Evolutionary conservation across 2,329 filamentous ascomycete genomes (phyloP), one percentile per base, ranked within the genome.

Genomic region (Xylariaceae sp.): DNA sequence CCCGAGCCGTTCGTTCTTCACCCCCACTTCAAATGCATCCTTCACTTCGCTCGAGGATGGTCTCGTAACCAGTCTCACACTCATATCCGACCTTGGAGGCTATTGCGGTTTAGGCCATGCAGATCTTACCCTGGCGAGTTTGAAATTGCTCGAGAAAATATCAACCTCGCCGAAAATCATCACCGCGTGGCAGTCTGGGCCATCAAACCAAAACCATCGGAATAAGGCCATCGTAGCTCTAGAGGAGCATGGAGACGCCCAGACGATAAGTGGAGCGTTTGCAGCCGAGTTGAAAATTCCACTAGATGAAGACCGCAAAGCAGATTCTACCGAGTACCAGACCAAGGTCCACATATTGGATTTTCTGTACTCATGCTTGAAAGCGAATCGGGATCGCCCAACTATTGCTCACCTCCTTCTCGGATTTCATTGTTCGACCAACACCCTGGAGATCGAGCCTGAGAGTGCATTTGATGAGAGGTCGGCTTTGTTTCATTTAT

Each of bases 1-100:
- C 6, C 60, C 57, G 48, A 63, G 59, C 42, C 63, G 64, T 27
- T 67, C 64, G 14, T 42, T 52, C 9, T 66, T 53, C 46, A 64
- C 57, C 39, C 65, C 64, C 11, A 54, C 53, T 7, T 61, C 86
- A 1, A 90, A 88, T 59, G 81, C 86, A 6, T 84, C 89, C 1
- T 87, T 92, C 58, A 78, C 87, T n/a, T 91, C 87, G 0, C 92
- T 99, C 61, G 92, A 97, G 65, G 95, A 99, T 62, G 90, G 89
- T 7, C 76, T 99, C 17, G 76, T 96, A 36, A 90, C 86, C 50
- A 86, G 94, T 60, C 73, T 99, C 27, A 76, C 80, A 39, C 73
- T 96, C 6, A 81, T 97, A 38, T 85, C 90, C 3, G 86, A 94
- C 57, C 74, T 99, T 19, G 91, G 91, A 30, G 80, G 89, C 31